Evolutionary conservation across 2,329 filamentous ascomycete genomes (phyloP).

Genomic region (Talaromyces amestolkiae): DNA sequence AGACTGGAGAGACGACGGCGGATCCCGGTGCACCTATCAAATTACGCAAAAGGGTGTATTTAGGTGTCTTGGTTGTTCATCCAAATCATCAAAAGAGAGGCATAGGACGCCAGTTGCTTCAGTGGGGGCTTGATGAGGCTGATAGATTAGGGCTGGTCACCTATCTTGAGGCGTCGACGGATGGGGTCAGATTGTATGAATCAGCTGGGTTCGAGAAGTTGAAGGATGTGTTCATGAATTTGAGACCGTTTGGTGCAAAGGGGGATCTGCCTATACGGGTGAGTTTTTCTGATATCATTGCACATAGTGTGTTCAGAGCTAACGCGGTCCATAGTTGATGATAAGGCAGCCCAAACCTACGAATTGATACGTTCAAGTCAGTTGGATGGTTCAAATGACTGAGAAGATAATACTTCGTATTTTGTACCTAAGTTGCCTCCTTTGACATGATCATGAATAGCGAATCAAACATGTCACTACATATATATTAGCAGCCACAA

Average conservation of each 20-base stretch:
- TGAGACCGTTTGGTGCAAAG: background rate
- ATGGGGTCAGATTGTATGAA: constrained; percentile 39
- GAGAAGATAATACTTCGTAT: background rate
- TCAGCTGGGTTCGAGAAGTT: constrained; percentile 25
- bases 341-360: constrained; percentile 9
- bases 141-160: constrained; percentile 35
- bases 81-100: constrained; percentile 37
- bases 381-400: background rate
- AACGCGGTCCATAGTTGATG: constrained; percentile 6
- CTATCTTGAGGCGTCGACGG: constrained; percentile 38
- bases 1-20: background rate
- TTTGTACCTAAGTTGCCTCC: background rate
- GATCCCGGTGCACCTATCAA: background rate
- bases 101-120: constrained; percentile 37
- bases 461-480: background rate
- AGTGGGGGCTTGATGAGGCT: constrained; percentile 32
- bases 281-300: background rate
- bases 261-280: background rate
- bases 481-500: background rate
- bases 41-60: constrained; percentile 15
- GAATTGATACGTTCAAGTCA: background rate
- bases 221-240: constrained; percentile 6
- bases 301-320: background rate
- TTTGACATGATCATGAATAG: background rate
- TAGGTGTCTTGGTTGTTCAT: constrained; percentile 16